phyloP scores from a whole-genome alignment of 768 basidiomycete species.

The Russula vinacea region DNA sequence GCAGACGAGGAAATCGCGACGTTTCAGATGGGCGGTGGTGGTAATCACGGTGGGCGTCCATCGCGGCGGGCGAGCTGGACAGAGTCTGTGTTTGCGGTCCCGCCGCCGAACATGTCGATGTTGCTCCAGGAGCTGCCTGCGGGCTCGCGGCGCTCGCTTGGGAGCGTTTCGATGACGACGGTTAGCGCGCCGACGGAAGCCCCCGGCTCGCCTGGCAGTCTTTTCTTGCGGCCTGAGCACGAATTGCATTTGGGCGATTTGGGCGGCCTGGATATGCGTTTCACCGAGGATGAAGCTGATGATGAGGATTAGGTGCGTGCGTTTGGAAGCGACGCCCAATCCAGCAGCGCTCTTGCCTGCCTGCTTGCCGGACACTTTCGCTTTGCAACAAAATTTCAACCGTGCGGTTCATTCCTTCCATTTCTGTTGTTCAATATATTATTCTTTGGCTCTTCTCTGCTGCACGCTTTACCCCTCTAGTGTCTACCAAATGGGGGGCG shows the following conservation, averaged over 20 bases:
- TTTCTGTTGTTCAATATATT: conserved; percentile 4
- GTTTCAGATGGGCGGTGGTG: conserved; percentile 34
- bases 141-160: conserved; percentile 34
- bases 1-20: conserved; percentile 25
- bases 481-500: not conserved
- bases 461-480: not conserved
- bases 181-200: conserved; percentile 53
- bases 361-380: not conserved
- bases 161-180: conserved; percentile 60
- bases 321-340: not conserved
- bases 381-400: not conserved
- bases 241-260: conserved; percentile 72
- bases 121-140: conserved; percentile 52
- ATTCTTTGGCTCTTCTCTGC: not conserved
- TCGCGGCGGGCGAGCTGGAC: conserved; percentile 41
- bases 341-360: not conserved
- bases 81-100: conserved; percentile 64
- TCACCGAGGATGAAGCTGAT: conserved; percentile 33
- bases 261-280: conserved; percentile 48
- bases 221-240: conserved; percentile 69
- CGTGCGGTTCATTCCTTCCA: too few species aligned
- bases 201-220: conserved; percentile 64
- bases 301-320: conserved; percentile 10
- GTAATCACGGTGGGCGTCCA: not conserved
- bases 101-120: conserved; percentile 75